These are phyloP conservation scores for Penicillium fuscoglaucum DNA, from an alignment of 2,329 filamentous ascomycete species.

Conservation along the genomic window DNA sequence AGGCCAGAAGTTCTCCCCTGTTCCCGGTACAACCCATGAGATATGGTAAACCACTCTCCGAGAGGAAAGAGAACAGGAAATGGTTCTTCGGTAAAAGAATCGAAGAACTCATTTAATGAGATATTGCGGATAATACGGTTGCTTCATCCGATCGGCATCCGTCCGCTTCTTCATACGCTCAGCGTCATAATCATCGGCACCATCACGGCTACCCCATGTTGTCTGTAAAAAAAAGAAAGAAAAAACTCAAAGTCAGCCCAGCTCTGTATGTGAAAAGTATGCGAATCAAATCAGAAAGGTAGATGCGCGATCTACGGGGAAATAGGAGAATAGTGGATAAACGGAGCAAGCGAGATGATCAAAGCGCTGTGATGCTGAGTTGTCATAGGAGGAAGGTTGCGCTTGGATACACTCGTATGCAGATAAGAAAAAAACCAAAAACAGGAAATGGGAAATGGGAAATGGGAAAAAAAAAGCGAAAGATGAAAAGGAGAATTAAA, in stretches of 20 bases:
- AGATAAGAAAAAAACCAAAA: neutral
- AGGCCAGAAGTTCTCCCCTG: slow-evolving; percentile 3
- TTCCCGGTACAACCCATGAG: neutral
- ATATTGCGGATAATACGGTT: slow-evolving; percentile 35
- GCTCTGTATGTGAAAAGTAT: slow-evolving; percentile 1
- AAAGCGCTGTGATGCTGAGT: slow-evolving; percentile 26
- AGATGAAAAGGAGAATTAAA: slow-evolving; percentile 3
- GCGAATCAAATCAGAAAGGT: slow-evolving; percentile 1
- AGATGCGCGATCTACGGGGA: slow-evolving; percentile 4
- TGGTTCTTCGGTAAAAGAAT: neutral
- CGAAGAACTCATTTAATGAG: slow-evolving; percentile 29
- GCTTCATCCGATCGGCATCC: slow-evolving; percentile 37
- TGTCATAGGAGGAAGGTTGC: slow-evolving; percentile 21
- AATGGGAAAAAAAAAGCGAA: neutral
- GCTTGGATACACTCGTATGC: slow-evolving; percentile 13
- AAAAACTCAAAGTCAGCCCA: slow-evolving; percentile 6
- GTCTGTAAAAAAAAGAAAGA: slow-evolving; percentile 58
- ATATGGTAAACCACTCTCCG: neutral
- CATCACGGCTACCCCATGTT: slow-evolving; percentile 91
- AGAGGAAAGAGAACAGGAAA: neutral
- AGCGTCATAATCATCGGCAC: slow-evolving; percentile 80
- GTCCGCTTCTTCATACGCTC: slow-evolving; percentile 60
- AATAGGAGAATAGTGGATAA: slow-evolving; percentile 19
- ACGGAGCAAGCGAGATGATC: slow-evolving; percentile 24
- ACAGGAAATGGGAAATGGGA: neutral